phyloP scores from a whole-genome alignment of 805 yeast genomes.

The Ogataea minuta region DNA sequence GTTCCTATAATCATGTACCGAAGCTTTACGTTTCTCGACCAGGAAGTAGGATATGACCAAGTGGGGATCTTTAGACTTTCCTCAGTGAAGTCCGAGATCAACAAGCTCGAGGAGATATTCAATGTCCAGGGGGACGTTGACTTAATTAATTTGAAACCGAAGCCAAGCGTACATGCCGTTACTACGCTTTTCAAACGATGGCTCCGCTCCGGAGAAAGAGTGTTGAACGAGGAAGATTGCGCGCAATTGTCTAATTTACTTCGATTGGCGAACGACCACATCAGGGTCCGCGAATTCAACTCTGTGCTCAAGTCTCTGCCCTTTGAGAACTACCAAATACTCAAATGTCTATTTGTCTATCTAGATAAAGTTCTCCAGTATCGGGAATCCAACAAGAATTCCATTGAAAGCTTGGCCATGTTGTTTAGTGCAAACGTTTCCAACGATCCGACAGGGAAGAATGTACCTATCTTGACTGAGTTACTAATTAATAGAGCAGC shows the following conservation, averaged over 20 bases:
- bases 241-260: slow-evolving; percentile 35
- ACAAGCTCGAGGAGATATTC: slow-evolving; percentile 16
- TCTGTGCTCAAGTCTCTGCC: slow-evolving; percentile 44
- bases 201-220: slow-evolving; percentile 49
- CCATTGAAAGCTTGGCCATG: slow-evolving; percentile 53
- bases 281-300: slow-evolving; percentile 26
- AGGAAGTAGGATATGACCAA: slow-evolving; percentile 64
- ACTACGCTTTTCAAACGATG: slow-evolving; percentile 79
- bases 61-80: slow-evolving; percentile 85
- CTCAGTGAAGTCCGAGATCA: slow-evolving; percentile 34
- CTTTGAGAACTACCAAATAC: slow-evolving; percentile 49
- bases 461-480: slow-evolving; percentile 17
- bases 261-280: slow-evolving; percentile 49
- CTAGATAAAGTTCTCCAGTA: slow-evolving; percentile 58
- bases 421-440: slow-evolving; percentile 26
- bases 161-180: slow-evolving; percentile 72
- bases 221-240: slow-evolving; percentile 16
- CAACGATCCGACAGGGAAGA: slow-evolving; percentile 17
- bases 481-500: slow-evolving; percentile 14
- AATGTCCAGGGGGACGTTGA: slow-evolving; percentile 18
- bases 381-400: slow-evolving; percentile 69
- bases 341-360: slow-evolving; percentile 60
- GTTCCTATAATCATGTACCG: slow-evolving; percentile 72
- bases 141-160: slow-evolving; percentile 10
- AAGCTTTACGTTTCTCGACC: slow-evolving; percentile 64